Evolutionary conservation across 257 asterid genomes (phyloP).

Genomic region (Galeopsis tetrahit): DNA sequence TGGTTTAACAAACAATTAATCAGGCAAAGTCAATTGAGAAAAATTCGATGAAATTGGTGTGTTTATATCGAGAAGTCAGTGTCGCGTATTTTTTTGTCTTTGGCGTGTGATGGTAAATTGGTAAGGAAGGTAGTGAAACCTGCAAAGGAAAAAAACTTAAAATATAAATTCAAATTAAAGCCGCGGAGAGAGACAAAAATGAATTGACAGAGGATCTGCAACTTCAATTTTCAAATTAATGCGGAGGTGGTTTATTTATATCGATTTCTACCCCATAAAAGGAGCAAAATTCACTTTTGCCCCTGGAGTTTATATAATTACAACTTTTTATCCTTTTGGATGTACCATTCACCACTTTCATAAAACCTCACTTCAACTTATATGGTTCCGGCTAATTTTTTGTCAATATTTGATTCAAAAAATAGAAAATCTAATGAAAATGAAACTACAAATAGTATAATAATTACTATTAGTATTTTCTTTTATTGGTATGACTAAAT

Average conservation of each 20-base stretch:
- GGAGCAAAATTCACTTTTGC: background rate
- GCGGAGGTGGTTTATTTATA: background rate
- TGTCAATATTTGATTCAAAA: too few relatives aligned
- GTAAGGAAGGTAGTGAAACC: slow-evolving; percentile 21
- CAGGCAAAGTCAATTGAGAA: slow-evolving; percentile 34
- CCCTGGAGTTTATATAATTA: background rate
- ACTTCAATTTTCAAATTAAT: background rate
- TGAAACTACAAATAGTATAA: too few relatives aligned
- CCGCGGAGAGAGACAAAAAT: slow-evolving; percentile 35
- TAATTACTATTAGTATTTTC: too few relatives aligned
- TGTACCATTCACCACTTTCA: too few relatives aligned
- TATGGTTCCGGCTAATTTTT: too few relatives aligned
- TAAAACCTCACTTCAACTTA: too few relatives aligned
- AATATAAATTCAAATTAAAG: slow-evolving; percentile 38
- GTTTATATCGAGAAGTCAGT: slow-evolving; percentile 30
- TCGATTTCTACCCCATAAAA: background rate
- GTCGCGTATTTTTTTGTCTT: slow-evolving; percentile 24
- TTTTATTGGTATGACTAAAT: too few relatives aligned
- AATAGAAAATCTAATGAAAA: too few relatives aligned
- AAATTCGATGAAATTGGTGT: slow-evolving; percentile 25
- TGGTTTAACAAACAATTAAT: slow-evolving; percentile 25
- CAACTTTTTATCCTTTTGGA: background rate
- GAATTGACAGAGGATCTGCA: background rate
- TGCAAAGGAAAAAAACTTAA: slow-evolving; percentile 5
- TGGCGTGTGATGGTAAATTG: slow-evolving; percentile 11